Conservation (phyloP, 1,284 basidiomycete species). For the Agaricales sp. region DNA sequence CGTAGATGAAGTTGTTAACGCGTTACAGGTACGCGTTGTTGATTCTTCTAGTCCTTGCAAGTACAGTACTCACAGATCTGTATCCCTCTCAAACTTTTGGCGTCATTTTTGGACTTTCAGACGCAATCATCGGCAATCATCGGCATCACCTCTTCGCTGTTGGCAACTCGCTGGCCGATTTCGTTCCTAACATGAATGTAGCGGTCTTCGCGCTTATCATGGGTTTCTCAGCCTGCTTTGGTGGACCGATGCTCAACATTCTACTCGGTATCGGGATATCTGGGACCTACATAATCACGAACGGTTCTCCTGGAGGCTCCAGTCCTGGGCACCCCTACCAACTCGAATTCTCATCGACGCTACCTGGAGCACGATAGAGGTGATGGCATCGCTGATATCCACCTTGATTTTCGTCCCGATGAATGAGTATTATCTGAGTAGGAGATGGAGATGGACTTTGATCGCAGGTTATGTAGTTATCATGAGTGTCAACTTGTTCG, state of each 20-base stretch:
- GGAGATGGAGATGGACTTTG: background rate
- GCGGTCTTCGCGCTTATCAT: constrained; percentile 81
- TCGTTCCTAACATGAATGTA: constrained; percentile 94
- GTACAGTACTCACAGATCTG: too few relatives aligned
- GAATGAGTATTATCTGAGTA: constrained; percentile 1
- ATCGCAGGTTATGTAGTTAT: constrained; percentile 1
- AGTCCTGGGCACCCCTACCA: background rate
- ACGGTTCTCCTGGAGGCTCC: constrained; percentile 24
- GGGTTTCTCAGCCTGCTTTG: constrained; percentile 92
- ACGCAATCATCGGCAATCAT: constrained; percentile 93
- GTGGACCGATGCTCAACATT: constrained; percentile 95
- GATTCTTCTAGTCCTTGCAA: constrained; percentile 21
- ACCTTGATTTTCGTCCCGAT: constrained; percentile 1
- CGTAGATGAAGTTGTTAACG: constrained; percentile 86
- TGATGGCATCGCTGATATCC: background rate
- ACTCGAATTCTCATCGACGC: background rate
- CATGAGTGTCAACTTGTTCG: background rate
- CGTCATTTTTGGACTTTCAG: constrained; percentile 88
- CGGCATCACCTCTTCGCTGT: constrained; percentile 97
- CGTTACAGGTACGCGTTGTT: constrained; percentile 53
- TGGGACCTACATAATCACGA: constrained; percentile 61
- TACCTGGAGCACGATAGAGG: background rate
- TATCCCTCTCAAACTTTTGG: constrained; percentile 57
- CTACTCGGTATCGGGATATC: constrained; percentile 83
- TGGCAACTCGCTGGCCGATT: constrained; percentile 92